Conservation (phyloP, 305 asterid species). For the Solanum hybrid region DNA sequence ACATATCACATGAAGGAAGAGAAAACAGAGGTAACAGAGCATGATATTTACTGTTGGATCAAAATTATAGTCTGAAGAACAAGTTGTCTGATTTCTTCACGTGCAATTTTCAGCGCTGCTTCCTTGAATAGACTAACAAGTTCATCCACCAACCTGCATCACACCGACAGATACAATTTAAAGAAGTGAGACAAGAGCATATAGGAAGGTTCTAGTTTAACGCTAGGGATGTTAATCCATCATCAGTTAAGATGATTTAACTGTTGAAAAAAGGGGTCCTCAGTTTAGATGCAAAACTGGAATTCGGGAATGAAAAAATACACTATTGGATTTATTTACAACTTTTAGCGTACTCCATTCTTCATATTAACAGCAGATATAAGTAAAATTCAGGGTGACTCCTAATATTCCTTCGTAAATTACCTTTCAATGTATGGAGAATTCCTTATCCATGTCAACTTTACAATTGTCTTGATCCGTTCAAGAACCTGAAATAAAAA, state of each 20-base stretch:
- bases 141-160: constrained; percentile 72
- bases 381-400: neutral
- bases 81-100: constrained; percentile 59
- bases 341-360: neutral
- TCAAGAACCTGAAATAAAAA: constrained; percentile 58
- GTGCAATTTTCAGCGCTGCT: constrained; percentile 58
- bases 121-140: constrained; percentile 74
- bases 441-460: constrained; percentile 83
- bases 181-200: neutral
- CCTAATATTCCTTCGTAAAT: neutral
- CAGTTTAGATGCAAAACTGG: neutral
- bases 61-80: constrained; percentile 46
- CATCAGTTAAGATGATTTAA: neutral
- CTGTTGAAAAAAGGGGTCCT: neutral
- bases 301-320: neutral
- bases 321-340: neutral
- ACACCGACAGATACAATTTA: neutral
- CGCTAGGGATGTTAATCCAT: neutral
- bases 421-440: constrained; percentile 74
- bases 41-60: constrained; percentile 49
- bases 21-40: neutral
- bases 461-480: constrained; percentile 43
- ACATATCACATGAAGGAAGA: neutral
- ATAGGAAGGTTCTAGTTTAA: neutral
- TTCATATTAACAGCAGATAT: neutral